phyloP scores from a whole-genome alignment of 139 green algal species.

The Astrephomene gubernaculifera region DNA sequence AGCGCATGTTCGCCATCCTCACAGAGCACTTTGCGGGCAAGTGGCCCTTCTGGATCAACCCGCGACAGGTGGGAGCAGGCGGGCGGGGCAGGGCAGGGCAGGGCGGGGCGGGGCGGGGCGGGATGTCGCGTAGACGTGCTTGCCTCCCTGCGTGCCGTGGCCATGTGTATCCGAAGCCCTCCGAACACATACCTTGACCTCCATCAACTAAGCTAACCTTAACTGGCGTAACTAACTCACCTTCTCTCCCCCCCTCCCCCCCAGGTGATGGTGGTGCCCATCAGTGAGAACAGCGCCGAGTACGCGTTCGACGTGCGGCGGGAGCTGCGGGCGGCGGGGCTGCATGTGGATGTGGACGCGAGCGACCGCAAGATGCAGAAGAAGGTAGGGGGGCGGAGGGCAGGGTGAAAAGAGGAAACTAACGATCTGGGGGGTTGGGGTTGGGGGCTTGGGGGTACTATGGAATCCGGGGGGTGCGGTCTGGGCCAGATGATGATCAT shows the following conservation, averaged over 20 bases:
- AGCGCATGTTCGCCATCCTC: constrained; percentile 99
- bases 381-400: constrained; percentile 86
- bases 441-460: no score
- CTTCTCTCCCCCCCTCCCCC: constrained; percentile 53
- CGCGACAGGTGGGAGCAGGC: constrained; percentile 77
- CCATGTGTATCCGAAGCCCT: background rate
- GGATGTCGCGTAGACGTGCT: background rate
- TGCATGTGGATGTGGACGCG: constrained; percentile 87
- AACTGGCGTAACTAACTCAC: no score
- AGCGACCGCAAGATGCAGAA: constrained; percentile 97
- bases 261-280: constrained; percentile 98
- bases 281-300: constrained; percentile 79
- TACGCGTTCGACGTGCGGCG: constrained; percentile 84
- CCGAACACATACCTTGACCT: constrained; percentile 57
- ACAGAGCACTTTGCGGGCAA: constrained; percentile 98
- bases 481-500: no score
- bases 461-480: no score
- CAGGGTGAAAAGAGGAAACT: no score
- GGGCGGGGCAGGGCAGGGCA: background rate
- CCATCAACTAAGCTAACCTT: no score
- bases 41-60: constrained; percentile 98
- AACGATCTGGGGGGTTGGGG: no score
- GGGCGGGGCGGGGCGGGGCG: background rate
- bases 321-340: constrained; percentile 68
- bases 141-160: background rate